A percentile compares a stretch with the other conserved stretches of the same genome.
Conservation (phyloP, 139 green algal species). For the Coccomyxa sp. region DNA sequence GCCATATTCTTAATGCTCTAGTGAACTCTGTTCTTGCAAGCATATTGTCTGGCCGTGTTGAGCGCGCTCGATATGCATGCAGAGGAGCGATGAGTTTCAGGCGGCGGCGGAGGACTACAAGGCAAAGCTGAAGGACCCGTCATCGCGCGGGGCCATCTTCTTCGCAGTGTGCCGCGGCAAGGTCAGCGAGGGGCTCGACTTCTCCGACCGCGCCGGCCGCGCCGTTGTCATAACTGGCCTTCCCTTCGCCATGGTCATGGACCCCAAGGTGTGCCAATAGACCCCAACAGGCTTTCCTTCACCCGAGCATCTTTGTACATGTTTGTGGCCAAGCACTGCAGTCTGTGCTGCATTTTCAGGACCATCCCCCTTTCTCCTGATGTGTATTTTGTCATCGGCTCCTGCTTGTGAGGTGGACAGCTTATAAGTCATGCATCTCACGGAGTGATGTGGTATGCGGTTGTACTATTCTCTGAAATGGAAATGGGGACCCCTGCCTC, state of each 20-base stretch:
- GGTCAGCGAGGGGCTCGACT: constrained; percentile 96
- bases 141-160: constrained; percentile 72
- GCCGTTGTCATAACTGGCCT: constrained; percentile 95
- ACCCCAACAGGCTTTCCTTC: background rate
- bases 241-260: constrained; percentile 73
- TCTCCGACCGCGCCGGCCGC: constrained; percentile 81
- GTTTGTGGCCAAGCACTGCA: background rate
- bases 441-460: no score
- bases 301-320: background rate
- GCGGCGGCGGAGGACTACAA: constrained; percentile 63
- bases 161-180: constrained; percentile 84
- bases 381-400: background rate
- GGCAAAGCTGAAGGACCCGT: constrained; percentile 64
- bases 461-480: no score
- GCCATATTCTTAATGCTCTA: no score
- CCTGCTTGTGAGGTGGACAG: no score
- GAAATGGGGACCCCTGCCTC: no score
- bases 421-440: no score
- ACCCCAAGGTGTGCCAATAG: constrained; percentile 41
- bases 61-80: background rate
- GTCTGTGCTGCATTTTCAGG: background rate
- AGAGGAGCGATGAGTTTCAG: constrained; percentile 48
- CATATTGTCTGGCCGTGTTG: no score
- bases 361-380: background rate
- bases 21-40: no score